phyloP scores from a whole-genome alignment of 768 basidiomycete species.

The Podaxis mareebaensis region DNA sequence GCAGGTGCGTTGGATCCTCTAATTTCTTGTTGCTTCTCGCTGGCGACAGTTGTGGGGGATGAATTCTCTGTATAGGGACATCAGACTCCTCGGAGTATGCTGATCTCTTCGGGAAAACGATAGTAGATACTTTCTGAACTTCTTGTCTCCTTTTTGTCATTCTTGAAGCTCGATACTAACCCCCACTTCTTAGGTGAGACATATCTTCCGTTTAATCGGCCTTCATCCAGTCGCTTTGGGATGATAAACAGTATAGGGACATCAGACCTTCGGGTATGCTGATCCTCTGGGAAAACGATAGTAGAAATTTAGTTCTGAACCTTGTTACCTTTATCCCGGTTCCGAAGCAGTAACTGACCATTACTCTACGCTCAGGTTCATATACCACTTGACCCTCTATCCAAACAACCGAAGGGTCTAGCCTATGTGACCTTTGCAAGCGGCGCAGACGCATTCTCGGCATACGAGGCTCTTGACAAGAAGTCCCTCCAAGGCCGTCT shows the following conservation, averaged over 20 bases:
- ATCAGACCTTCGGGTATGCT: conserved; percentile 65
- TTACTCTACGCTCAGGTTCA: conserved; percentile 39
- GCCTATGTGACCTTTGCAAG: conserved; percentile 50
- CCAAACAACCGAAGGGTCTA: conserved; percentile 50
- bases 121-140: conserved; percentile 58
- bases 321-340: background rate
- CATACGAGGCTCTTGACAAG: conserved; percentile 78
- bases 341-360: background rate
- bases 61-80: conserved; percentile 56
- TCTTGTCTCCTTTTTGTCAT: conserved; percentile 14
- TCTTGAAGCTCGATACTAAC: conserved; percentile 20
- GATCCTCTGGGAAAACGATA: conserved; percentile 62
- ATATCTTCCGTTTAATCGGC: conserved; percentile 8
- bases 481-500: conserved; percentile 90
- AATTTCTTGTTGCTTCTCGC: conserved; percentile 5
- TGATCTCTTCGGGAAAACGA: conserved; percentile 46
- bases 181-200: conserved; percentile 38
- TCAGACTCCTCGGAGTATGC: conserved; percentile 46
- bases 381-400: conserved; percentile 44
- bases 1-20: conserved; percentile 56
- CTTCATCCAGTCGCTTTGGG: conserved; percentile 20
- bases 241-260: conserved; percentile 61
- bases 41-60: conserved; percentile 31
- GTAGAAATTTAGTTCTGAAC: conserved; percentile 46
- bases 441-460: conserved; percentile 51